Conservation (phyloP, 306 rosid genomes). For the Vachellia collinsii region DNA sequence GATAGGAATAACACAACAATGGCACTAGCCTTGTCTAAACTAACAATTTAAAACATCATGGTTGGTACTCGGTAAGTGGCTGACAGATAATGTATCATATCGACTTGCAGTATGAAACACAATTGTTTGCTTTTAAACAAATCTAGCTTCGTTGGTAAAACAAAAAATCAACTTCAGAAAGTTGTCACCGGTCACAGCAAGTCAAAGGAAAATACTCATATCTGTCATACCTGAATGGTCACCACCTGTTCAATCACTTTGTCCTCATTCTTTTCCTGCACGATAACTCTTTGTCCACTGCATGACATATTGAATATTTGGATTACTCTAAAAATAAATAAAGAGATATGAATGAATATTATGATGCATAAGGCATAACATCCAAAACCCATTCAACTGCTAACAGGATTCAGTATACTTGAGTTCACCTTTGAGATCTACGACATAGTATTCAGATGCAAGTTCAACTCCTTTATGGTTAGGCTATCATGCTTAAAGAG, state of each 20-base stretch:
- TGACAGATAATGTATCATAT: background rate
- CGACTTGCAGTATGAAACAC: conserved; percentile 24
- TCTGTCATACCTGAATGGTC: conserved; percentile 77
- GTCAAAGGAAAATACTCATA: conserved; percentile 28
- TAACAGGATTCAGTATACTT: conserved; percentile 21
- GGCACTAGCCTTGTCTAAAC: background rate
- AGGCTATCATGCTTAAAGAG: background rate
- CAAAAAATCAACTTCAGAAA: conserved; percentile 7
- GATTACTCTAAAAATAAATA: conserved; percentile 24
- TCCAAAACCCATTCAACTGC: conserved; percentile 25
- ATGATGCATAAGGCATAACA: background rate
- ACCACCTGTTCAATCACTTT: conserved; percentile 73
- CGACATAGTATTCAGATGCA: background rate
- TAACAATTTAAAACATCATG: background rate
- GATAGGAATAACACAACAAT: background rate
- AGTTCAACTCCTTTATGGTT: conserved; percentile 3
- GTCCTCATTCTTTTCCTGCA: conserved; percentile 76
- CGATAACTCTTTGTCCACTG: conserved; percentile 88
- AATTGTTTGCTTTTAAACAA: conserved; percentile 19
- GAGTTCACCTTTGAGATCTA: conserved; percentile 26
- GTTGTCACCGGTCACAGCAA: conserved; percentile 9
- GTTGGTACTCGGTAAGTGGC: background rate
- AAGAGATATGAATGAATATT: conserved; percentile 13
- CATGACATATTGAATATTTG: conserved; percentile 41
- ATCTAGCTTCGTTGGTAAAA: background rate